These are phyloP conservation scores for Ilyonectria sp. DNA, from an alignment of 2,329 filamentous ascomycete species.

Conservation along the genomic window DNA sequence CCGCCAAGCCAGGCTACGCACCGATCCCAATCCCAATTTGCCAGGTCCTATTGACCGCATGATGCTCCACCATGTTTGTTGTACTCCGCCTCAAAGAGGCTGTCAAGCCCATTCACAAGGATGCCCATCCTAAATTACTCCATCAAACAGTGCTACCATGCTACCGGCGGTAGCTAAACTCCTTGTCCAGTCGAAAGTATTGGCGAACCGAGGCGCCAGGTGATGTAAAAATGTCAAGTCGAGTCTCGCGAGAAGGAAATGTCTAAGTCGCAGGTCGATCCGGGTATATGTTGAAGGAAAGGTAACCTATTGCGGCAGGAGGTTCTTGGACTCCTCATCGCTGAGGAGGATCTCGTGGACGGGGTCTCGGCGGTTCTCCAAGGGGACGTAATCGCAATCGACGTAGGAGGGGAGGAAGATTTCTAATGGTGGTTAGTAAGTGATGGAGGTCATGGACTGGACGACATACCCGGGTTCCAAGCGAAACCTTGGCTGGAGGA, in stretches of 20 bases:
- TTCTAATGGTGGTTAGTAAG: slow-evolving; percentile 63
- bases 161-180: slow-evolving; percentile 18
- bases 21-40: slow-evolving; percentile 37
- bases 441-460: slow-evolving; percentile 1
- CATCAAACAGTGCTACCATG: slow-evolving; percentile 40
- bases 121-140: slow-evolving; percentile 43
- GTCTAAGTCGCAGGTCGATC: slow-evolving; percentile 44
- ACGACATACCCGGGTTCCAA: slow-evolving; percentile 80
- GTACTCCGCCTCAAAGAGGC: slow-evolving; percentile 48
- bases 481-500: slow-evolving; percentile 85
- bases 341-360: slow-evolving; percentile 84
- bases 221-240: slow-evolving; percentile 37
- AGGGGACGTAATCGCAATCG: slow-evolving; percentile 80
- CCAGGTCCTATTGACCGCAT: slow-evolving; percentile 34
- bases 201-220: slow-evolving; percentile 41
- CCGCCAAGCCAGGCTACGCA: slow-evolving; percentile 36
- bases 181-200: slow-evolving; percentile 28
- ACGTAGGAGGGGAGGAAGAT: slow-evolving; percentile 86
- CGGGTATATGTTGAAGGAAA: slow-evolving; percentile 35
- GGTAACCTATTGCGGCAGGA: slow-evolving; percentile 73
- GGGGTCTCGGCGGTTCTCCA: slow-evolving; percentile 83
- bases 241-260: slow-evolving; percentile 48
- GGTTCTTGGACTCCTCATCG: slow-evolving; percentile 80
- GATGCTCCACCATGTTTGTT: slow-evolving; percentile 45
- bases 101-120: slow-evolving; percentile 44